These are phyloP conservation scores for Medicago arabica DNA, from an alignment of 306 rosid genomes.

Conservation along the genomic window DNA sequence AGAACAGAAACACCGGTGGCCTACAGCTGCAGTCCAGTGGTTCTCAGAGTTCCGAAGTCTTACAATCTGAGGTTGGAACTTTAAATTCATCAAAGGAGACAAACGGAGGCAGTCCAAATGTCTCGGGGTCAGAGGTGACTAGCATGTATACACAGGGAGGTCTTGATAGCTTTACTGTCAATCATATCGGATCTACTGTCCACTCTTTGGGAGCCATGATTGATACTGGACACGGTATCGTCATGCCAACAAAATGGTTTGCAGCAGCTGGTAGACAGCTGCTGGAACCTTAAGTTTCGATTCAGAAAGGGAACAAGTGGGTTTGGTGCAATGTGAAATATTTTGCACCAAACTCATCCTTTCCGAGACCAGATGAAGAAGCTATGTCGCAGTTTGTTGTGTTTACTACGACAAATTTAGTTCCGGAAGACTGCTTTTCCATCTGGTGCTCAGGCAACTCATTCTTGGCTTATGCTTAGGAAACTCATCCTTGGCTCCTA, in stretches of 20 bases:
- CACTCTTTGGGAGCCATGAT: conserved; percentile 68
- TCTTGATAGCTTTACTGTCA: conserved; percentile 55
- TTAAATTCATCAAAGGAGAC: conserved; percentile 71
- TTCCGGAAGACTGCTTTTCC: conserved; percentile 36
- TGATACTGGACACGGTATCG: conserved; percentile 48
- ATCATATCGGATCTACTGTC: conserved; percentile 55
- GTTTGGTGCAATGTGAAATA: conserved; percentile 38
- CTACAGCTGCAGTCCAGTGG: conserved; percentile 50
- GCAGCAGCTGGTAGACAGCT: conserved; percentile 62
- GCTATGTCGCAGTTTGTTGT: neutral
- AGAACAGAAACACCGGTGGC: conserved; percentile 40
- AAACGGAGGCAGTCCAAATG: conserved; percentile 60
- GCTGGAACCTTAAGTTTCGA: conserved; percentile 77
- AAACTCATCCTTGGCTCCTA: conserved; percentile 85
- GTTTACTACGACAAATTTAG: conserved; percentile 10
- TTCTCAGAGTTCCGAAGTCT: conserved; percentile 72
- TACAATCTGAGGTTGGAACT: conserved; percentile 76
- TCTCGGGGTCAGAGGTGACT: conserved; percentile 82
- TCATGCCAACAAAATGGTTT: conserved; percentile 77
- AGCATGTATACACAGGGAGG: conserved; percentile 69
- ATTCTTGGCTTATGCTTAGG: conserved; percentile 58
- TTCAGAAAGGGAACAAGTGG: conserved; percentile 44
- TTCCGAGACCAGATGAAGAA: conserved; percentile 55
- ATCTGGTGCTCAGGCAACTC: conserved; percentile 63
- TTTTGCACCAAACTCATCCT: conserved; percentile 47